These are phyloP conservation scores for Filosporella fistucella DNA, from an alignment of 495 filamentous ascomycete species.

Conservation along the genomic window DNA sequence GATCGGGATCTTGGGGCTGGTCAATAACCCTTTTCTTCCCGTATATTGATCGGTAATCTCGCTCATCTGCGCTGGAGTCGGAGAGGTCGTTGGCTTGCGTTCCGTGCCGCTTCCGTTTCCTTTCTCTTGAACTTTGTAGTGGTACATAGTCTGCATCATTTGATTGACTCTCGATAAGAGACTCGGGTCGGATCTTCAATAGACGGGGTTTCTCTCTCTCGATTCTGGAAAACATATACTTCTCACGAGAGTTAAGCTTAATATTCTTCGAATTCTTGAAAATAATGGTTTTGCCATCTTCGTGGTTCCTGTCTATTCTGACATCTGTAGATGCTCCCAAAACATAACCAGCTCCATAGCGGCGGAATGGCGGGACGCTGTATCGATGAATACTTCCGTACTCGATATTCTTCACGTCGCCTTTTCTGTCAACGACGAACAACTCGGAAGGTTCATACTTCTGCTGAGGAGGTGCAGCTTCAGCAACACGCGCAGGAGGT, in stretches of 20 bases:
- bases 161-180: conserved; percentile 24
- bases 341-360: conserved; percentile 53
- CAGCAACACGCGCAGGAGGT: not conserved
- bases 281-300: conserved; percentile 41
- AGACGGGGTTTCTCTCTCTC: conserved; percentile 28
- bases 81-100: conserved; percentile 22
- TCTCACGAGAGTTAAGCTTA: conserved; percentile 23
- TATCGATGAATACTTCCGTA: conserved; percentile 62
- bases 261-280: conserved; percentile 27
- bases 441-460: conserved; percentile 6
- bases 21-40: conserved; percentile 49
- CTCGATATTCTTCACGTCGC: conserved; percentile 54
- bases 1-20: conserved; percentile 41
- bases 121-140: conserved; percentile 20
- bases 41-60: conserved; percentile 68
- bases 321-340: conserved; percentile 44
- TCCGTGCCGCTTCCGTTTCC: conserved; percentile 22
- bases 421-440: conserved; percentile 51
- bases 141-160: conserved; percentile 39
- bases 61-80: conserved; percentile 42
- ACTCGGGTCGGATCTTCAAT: conserved; percentile 31
- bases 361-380: conserved; percentile 53
- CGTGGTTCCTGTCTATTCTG: conserved; percentile 49
- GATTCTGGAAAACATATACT: conserved; percentile 32
- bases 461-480: not conserved